These are phyloP conservation scores for Chaetomidium leptoderma DNA, from an alignment of 495 filamentous ascomycete genomes.

Conservation along the genomic window DNA sequence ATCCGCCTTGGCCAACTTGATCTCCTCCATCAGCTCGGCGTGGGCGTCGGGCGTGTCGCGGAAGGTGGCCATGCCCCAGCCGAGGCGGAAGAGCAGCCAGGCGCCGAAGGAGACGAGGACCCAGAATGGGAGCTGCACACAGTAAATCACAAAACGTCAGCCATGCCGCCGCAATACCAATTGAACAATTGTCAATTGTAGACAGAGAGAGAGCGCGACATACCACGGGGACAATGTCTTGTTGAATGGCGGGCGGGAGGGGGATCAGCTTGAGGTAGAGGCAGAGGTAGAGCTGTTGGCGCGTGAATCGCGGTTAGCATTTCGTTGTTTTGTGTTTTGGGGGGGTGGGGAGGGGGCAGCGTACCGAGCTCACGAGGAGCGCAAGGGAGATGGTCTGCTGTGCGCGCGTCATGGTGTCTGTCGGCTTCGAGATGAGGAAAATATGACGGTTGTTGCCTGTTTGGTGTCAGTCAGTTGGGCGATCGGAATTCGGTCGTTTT, in stretches of 20 bases:
- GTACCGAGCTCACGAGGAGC: conserved; percentile 81
- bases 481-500: background rate
- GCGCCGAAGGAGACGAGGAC: conserved; percentile 86
- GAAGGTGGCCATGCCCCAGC: conserved; percentile 89
- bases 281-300: conserved; percentile 72
- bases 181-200: background rate
- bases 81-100: conserved; percentile 87
- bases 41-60: conserved; percentile 92
- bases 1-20: conserved; percentile 63
- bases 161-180: background rate
- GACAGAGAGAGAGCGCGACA: conserved; percentile 22
- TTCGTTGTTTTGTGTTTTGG: background rate
- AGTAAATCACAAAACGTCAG: too few species aligned
- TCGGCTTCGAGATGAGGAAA: background rate
- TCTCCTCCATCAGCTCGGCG: conserved; percentile 80
- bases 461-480: background rate
- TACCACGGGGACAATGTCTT: conserved; percentile 70
- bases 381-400: conserved; percentile 85
- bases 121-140: conserved; percentile 92
- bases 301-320: background rate
- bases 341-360: background rate
- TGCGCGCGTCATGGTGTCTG: conserved; percentile 74
- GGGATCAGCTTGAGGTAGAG: conserved; percentile 83
- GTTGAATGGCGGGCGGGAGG: conserved; percentile 66
- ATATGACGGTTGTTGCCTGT: background rate